Conservation (phyloP, 2,329 filamentous ascomycete species). For the Anthostomella pinea region DNA sequence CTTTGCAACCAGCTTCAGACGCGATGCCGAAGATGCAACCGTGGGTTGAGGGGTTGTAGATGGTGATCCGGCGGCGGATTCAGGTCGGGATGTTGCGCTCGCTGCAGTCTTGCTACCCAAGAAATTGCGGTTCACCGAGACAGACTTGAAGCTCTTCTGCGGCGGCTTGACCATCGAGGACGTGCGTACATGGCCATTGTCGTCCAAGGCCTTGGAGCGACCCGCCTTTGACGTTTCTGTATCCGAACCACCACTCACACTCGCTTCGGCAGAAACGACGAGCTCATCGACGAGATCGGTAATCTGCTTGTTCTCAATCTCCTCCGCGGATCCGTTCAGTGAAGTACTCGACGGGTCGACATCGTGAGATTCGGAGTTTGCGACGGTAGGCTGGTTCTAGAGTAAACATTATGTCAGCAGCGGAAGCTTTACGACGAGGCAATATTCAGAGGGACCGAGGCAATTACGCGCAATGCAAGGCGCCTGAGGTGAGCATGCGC, state of each 20-base stretch:
- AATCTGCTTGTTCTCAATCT: conserved; percentile 57
- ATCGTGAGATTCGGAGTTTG: conserved; percentile 43
- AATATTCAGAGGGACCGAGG: neutral
- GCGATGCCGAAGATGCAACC: conserved; percentile 50
- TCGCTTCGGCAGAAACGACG: conserved; percentile 62
- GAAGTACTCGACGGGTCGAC: conserved; percentile 41
- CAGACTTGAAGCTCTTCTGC: conserved; percentile 76
- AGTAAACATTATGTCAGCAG: neutral
- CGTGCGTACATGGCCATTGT: conserved; percentile 57
- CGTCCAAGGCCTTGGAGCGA: conserved; percentile 52
- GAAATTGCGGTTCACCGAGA: conserved; percentile 83
- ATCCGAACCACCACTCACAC: conserved; percentile 72
- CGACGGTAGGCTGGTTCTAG: conserved; percentile 12
- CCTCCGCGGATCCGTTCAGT: conserved; percentile 52
- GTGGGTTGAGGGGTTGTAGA: conserved; percentile 44
- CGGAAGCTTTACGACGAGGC: conserved; percentile 1
- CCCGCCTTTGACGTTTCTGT: conserved; percentile 66
- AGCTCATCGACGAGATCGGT: conserved; percentile 56
- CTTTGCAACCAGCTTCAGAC: conserved; percentile 74
- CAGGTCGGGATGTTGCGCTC: conserved; percentile 45
- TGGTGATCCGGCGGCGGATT: conserved; percentile 45
- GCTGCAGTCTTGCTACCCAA: conserved; percentile 65
- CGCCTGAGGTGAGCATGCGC: too few species aligned
- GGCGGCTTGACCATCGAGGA: conserved; percentile 68
- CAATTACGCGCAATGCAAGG: too few species aligned